Conservation (phyloP, 768 basidiomycete genomes). For the Lyophyllum atratum region DNA sequence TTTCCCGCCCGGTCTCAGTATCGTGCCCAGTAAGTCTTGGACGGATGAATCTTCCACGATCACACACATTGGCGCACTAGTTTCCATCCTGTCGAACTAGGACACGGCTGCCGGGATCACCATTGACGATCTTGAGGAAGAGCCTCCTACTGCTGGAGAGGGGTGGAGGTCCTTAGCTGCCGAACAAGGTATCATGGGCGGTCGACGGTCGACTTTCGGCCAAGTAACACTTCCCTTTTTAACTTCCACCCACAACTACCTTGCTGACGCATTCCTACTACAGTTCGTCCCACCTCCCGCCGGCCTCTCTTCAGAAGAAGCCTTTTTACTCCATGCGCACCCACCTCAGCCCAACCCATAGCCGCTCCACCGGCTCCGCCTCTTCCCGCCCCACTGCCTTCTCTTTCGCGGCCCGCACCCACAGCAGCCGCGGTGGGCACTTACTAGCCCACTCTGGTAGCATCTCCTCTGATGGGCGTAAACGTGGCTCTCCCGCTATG, state of each 20-base stretch:
- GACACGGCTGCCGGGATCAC: conserved; percentile 37
- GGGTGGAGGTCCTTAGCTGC: conserved; percentile 61
- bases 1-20: conserved; percentile 40
- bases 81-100: conserved; percentile 18
- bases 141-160: conserved; percentile 61
- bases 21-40: conserved; percentile 32
- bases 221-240: conserved; percentile 38
- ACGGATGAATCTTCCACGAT: conserved; percentile 23
- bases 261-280: conserved; percentile 14
- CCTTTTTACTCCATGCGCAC: conserved; percentile 70
- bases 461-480: conserved; percentile 55
- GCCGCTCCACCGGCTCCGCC: conserved; percentile 52
- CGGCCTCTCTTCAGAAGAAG: conserved; percentile 55
- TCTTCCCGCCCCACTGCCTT: conserved; percentile 56
- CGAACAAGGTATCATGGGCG: conserved; percentile 26
- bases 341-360: conserved; percentile 48
- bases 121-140: conserved; percentile 69
- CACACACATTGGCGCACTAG: conserved; percentile 12
- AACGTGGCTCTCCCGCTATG: conserved; percentile 45
- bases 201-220: conserved; percentile 57
- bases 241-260: conserved; percentile 10
- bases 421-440: conserved; percentile 37
- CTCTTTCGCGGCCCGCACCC: conserved; percentile 35
- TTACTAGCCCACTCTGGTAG: conserved; percentile 53
- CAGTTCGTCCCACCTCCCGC: conserved; percentile 48